A percentile compares a stretch with the other conserved stretches of the same genome.
phyloP scores from a whole-genome alignment of 768 basidiomycete species.

The Amanita pallidorosea region DNA sequence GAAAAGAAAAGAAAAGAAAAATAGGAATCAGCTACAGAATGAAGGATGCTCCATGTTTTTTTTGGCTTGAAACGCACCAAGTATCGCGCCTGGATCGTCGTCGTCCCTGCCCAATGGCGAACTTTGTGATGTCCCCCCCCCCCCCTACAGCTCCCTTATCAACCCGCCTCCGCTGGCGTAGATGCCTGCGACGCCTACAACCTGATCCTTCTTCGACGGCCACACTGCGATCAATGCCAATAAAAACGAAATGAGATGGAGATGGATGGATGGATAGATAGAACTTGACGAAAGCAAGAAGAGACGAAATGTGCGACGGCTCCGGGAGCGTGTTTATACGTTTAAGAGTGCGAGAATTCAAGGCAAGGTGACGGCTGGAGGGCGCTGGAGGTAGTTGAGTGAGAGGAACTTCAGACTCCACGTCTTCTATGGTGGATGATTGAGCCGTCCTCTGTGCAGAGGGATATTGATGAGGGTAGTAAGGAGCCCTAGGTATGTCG shows the following conservation, averaged over 20 bases:
- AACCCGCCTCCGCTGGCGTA: conserved; percentile 46
- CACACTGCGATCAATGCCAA: conserved; percentile 49
- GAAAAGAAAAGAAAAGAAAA: too few species aligned
- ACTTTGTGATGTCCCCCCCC: conserved; percentile 48
- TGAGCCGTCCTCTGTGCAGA: conserved; percentile 1
- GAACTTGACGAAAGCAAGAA: conserved; percentile 36
- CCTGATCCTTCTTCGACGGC: conserved; percentile 42
- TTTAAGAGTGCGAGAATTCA: conserved; percentile 52
- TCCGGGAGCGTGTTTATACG: conserved; percentile 51
- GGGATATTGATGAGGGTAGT: conserved; percentile 33
- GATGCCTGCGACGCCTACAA: conserved; percentile 44
- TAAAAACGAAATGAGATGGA: conserved; percentile 46
- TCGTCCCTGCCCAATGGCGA: conserved; percentile 54
- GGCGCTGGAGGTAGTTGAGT: conserved; percentile 8
- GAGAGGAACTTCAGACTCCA: conserved; percentile 29
- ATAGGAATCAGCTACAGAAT: background rate
- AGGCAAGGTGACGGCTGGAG: too few species aligned
- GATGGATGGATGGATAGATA: conserved; percentile 26
- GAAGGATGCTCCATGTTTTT: too few species aligned
- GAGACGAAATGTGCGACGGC: conserved; percentile 37
- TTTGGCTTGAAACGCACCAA: conserved; percentile 13
- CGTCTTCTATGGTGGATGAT: conserved; percentile 11
- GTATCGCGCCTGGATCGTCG: conserved; percentile 14
- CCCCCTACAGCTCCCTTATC: conserved; percentile 67
- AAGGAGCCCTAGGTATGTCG: conserved; percentile 43